A percentile compares a stretch with the other conserved stretches of the same genome.
phyloP scores from a whole-genome alignment of 257 asterid genomes.

The Striga asiatica region DNA sequence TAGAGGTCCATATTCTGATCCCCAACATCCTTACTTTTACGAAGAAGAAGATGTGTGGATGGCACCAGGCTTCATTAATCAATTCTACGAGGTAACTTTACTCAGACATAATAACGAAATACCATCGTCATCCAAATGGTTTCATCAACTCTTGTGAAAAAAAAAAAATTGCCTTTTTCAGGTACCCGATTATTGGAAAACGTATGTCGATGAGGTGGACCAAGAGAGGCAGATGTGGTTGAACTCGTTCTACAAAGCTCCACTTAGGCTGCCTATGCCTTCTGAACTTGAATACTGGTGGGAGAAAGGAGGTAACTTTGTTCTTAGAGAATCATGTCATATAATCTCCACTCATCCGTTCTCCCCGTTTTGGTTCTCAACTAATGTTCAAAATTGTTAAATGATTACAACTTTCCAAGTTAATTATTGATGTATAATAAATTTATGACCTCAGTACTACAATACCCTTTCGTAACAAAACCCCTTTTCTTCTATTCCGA shows the following conservation, averaged over 20 bases:
- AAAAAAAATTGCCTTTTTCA: slow-evolving; percentile 21
- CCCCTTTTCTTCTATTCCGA: slow-evolving; percentile 11
- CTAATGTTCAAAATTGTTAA: neutral
- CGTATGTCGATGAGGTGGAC: slow-evolving; percentile 76
- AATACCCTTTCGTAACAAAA: too few relatives aligned
- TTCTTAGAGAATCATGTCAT: neutral
- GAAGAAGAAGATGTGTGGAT: slow-evolving; percentile 99
- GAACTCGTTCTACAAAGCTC: slow-evolving; percentile 89
- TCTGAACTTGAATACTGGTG: slow-evolving; percentile 95
- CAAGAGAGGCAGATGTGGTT: slow-evolving; percentile 92
- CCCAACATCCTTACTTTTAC: slow-evolving; percentile 89
- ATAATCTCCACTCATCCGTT: neutral
- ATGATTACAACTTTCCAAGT: too few relatives aligned
- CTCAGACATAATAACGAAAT: slow-evolving; percentile 7
- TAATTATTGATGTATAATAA: too few relatives aligned
- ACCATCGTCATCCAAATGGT: neutral
- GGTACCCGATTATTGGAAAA: slow-evolving; percentile 98
- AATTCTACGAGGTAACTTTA: slow-evolving; percentile 89
- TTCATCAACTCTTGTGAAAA: slow-evolving; percentile 8
- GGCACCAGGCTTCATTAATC: slow-evolving; percentile 99
- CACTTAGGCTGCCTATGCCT: slow-evolving; percentile 95
- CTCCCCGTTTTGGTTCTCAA: neutral
- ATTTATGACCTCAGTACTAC: too few relatives aligned
- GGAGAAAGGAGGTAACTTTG: slow-evolving; percentile 39
- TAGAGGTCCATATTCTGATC: slow-evolving; percentile 86